Percentiles rank a stretch among this genome's conserved stretches.
Evolutionary conservation across 2,329 filamentous ascomycete species (phyloP).

Genomic region (Passalora sequoiae): DNA sequence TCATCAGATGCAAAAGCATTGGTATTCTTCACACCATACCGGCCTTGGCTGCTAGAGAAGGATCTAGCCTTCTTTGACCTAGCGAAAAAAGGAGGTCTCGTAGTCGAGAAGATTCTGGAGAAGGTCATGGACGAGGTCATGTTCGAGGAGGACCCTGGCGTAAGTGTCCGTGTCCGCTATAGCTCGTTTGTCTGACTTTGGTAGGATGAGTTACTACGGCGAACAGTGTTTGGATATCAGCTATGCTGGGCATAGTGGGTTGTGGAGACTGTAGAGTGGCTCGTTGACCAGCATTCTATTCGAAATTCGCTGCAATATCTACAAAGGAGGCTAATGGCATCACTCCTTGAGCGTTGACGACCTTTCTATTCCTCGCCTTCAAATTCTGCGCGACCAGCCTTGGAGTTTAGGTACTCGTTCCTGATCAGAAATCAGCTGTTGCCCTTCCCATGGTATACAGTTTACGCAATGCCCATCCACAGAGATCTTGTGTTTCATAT

Average conservation of each 20-base stretch:
- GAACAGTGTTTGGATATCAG: constrained; percentile 76
- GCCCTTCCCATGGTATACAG: no score
- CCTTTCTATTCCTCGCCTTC: constrained; percentile 39
- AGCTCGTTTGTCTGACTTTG: neutral
- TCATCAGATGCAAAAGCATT: constrained; percentile 58
- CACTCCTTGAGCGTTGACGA: neutral
- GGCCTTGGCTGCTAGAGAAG: constrained; percentile 81
- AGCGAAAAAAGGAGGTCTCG: constrained; percentile 64
- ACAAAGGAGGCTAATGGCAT: constrained; percentile 11
- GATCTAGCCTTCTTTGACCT: constrained; percentile 84
- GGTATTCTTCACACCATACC: constrained; percentile 91
- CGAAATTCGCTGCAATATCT: constrained; percentile 9
- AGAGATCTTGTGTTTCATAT: no score
- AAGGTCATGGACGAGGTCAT: constrained; percentile 77
- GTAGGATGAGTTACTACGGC: constrained; percentile 68
- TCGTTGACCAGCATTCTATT: constrained; percentile 13
- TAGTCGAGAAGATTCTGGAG: constrained; percentile 75
- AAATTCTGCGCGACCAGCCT: constrained; percentile 59
- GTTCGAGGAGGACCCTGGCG: constrained; percentile 82
- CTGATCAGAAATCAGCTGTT: constrained; percentile 39
- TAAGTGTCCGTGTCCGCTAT: constrained; percentile 34
- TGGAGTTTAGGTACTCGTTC: constrained; percentile 78
- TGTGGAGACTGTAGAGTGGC: neutral
- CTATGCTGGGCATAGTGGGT: constrained; percentile 53
- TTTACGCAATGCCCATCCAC: no score